Base-by-base conservation (phyloP, 2,329 filamentous ascomycete genomes). In the Penicillium aurantiogriseum region DNA sequence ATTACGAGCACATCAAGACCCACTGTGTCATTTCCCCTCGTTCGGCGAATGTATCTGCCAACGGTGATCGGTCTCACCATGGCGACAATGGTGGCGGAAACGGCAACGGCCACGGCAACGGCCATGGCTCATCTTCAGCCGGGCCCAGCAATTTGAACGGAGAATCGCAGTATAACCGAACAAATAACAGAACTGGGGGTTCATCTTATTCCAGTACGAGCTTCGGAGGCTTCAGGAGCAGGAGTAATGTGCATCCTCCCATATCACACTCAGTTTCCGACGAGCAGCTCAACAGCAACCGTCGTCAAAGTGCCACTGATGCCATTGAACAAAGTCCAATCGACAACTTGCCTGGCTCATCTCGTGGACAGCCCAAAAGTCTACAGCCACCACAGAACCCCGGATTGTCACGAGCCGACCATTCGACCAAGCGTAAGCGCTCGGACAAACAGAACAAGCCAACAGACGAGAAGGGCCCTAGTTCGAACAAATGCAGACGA, bases 381-480 rank as follows among this genome's bases (percentile, higher is more conserved):
- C 8, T n/a, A 5, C 48, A 23, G 5, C 27, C 35, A 3, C 11
- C 33, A 15, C 33, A 53, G 6, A 39, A 15, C 17, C 40, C 27
- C 4, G 8, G 40, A 25, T 13, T 6, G 8, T 15, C 48, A 11
- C 19, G 13, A 17, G 5, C 21, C 11, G 35, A 42, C 8, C 27
- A 23, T 25, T 47, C 42, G 15, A 9, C 27, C n/a, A 56, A 52
- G 48, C 48, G 54, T 2, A 56, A 52, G 21, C 40, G 42, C 10
- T 3, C 5, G 25, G 23, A 11, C 4, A 33, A 53, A 15, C 33
- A 33, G 4, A 46, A 42, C 4, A 4, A 17, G 2, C 48, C 40
- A 33, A 15, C 11, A 17, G 19, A 42, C n/a, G 35, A 56, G 15
- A 6, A 23, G 5, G 15, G 21, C 9, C 4, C 11, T 21, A 29